These are phyloP conservation scores for Beauveria bassiana DNA, from an alignment of 2,329 filamentous ascomycete genomes.

Conservation along the genomic window DNA sequence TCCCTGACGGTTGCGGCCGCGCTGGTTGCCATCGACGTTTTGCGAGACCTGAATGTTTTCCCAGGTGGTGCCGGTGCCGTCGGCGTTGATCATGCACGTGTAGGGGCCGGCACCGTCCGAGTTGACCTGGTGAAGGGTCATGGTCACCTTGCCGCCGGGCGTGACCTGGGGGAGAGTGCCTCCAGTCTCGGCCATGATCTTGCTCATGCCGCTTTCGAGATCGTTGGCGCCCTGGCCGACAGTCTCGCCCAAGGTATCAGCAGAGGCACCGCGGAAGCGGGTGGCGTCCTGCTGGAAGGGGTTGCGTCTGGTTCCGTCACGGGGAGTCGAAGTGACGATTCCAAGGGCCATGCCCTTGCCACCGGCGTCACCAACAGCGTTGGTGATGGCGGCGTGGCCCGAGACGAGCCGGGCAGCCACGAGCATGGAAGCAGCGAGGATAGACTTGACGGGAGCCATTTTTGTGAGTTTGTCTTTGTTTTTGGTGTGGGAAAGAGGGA, in stretches of 20 bases:
- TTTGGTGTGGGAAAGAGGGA: neutral
- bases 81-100: conserved; percentile 55
- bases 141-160: conserved; percentile 47
- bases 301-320: conserved; percentile 50
- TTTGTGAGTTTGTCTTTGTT: conserved; percentile 19
- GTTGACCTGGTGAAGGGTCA: conserved; percentile 63
- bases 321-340: conserved; percentile 48
- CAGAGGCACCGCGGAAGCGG: conserved; percentile 48
- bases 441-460: conserved; percentile 20
- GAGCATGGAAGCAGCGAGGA: conserved; percentile 40
- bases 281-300: conserved; percentile 60
- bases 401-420: conserved; percentile 47
- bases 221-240: conserved; percentile 48
- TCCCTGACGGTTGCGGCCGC: conserved; percentile 35
- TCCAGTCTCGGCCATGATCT: conserved; percentile 51
- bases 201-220: conserved; percentile 46
- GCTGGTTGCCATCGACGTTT: conserved; percentile 21
- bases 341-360: conserved; percentile 45
- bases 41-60: conserved; percentile 44
- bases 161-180: conserved; percentile 50
- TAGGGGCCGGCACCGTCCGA: conserved; percentile 59
- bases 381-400: conserved; percentile 53
- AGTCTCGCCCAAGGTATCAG: conserved; percentile 50
- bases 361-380: conserved; percentile 49
- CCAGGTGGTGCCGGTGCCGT: conserved; percentile 49